Percentiles rank a stretch among this genome's conserved stretches.
phyloP scores from a whole-genome alignment of 208 protist species.

The Trypanosoma avium region DNA sequence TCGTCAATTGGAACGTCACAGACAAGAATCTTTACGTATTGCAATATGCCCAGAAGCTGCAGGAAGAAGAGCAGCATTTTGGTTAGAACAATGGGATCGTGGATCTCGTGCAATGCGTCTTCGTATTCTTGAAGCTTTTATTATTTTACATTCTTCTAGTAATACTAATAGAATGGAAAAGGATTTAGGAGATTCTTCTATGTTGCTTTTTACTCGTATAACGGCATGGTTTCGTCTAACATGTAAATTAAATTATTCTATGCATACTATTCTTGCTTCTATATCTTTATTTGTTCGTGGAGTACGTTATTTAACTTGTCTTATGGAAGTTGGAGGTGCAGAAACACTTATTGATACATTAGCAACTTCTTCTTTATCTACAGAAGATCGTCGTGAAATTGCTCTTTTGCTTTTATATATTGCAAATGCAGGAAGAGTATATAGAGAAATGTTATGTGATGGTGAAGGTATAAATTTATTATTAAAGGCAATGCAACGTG shows the following conservation, averaged over 20 bases:
- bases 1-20: conserved; percentile 2
- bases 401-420: conserved; percentile 75
- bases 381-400: conserved; percentile 51
- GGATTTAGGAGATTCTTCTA: conserved; percentile 73
- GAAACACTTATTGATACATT: conserved; percentile 57
- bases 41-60: conserved; percentile 30
- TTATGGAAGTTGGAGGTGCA: conserved; percentile 69
- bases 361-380: conserved; percentile 17
- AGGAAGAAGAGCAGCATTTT: conserved; percentile 59
- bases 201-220: conserved; percentile 79
- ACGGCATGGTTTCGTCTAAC: conserved; percentile 83
- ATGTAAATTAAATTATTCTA: conserved; percentile 37
- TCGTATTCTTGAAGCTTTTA: conserved; percentile 67
- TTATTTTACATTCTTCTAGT: conserved; percentile 58
- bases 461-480: conserved; percentile 58
- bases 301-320: conserved; percentile 67
- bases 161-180: conserved; percentile 59
- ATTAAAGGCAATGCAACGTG: conserved; percentile 50
- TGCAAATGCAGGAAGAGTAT: conserved; percentile 82
- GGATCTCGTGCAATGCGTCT: conserved; percentile 37
- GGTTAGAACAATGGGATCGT: conserved; percentile 73
- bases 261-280: conserved; percentile 54
- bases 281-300: conserved; percentile 81
- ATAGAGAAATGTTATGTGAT: conserved; percentile 88
- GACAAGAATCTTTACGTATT: conserved; percentile 11